Evolutionary conservation across 371 early-diverging fungal species (phyloP).

Genomic region (Sporodiniella umbellata): DNA sequence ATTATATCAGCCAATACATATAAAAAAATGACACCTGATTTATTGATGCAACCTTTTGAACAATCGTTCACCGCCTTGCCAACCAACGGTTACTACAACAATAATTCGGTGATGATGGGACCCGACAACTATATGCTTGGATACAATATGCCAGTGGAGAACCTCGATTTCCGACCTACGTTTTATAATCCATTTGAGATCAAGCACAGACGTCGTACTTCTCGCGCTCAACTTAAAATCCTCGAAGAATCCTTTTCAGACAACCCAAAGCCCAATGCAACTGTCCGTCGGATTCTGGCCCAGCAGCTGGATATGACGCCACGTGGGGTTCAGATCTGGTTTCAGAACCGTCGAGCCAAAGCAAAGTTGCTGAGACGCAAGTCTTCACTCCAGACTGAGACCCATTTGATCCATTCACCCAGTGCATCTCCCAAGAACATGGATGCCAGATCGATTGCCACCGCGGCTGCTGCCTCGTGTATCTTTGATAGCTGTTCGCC

Average conservation of each 20-base stretch:
- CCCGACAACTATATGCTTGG: constrained; percentile 8
- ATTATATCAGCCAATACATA: too few relatives aligned
- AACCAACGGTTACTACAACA: constrained; percentile 2
- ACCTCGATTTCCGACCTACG: constrained; percentile 19
- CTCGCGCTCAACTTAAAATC: constrained; percentile 58
- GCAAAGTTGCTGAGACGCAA: constrained; percentile 40
- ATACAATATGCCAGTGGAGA: constrained; percentile 1
- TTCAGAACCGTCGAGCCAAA: constrained; percentile 90
- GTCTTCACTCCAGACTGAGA: background rate
- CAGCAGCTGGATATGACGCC: constrained; percentile 75
- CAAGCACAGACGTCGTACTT: constrained; percentile 63
- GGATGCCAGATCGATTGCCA: constrained; percentile 9
- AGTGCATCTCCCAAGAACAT: constrained; percentile 4
- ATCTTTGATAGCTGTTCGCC: constrained; percentile 8
- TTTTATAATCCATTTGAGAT: constrained; percentile 38
- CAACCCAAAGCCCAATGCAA: constrained; percentile 68
- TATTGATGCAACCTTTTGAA: constrained; percentile 32
- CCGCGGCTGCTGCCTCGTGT: constrained; percentile 17
- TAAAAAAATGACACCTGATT: constrained; percentile 18
- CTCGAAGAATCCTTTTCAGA: constrained; percentile 58
- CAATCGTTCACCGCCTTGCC: constrained; percentile 18
- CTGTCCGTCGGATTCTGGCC: constrained; percentile 65
- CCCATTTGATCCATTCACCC: background rate
- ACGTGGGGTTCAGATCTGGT: constrained; percentile 90
- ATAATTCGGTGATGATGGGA: background rate